These are phyloP conservation scores for Berkeleyomyces basicola DNA, from an alignment of 2,329 filamentous ascomycete genomes.

Conservation along the genomic window DNA sequence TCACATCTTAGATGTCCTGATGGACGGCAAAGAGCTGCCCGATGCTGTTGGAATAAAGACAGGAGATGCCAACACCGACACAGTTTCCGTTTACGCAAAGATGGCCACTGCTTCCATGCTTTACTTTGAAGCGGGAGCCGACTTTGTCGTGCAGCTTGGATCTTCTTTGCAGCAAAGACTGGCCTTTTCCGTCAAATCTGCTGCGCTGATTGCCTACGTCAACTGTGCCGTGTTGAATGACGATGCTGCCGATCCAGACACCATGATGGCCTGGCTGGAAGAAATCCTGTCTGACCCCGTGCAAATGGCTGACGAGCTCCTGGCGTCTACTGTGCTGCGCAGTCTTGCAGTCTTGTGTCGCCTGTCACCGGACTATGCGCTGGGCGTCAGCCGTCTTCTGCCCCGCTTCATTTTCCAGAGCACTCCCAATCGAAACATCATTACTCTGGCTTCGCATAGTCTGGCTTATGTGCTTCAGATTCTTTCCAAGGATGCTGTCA, in stretches of 20 bases:
- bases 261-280: constrained; percentile 73
- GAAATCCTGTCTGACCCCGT: constrained; percentile 59
- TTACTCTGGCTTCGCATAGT: constrained; percentile 65
- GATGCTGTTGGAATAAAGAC: constrained; percentile 12
- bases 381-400: constrained; percentile 60
- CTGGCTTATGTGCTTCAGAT: constrained; percentile 66
- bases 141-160: constrained; percentile 66
- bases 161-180: constrained; percentile 76
- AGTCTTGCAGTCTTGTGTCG: constrained; percentile 69
- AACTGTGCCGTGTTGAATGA: constrained; percentile 74
- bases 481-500: constrained; percentile 81
- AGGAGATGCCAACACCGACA: constrained; percentile 34
- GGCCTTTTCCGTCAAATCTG: constrained; percentile 71
- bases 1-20: constrained; percentile 58
- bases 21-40: constrained; percentile 33
- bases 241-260: constrained; percentile 61
- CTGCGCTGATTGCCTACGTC: constrained; percentile 65
- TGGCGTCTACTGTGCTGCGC: constrained; percentile 66
- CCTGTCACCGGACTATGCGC: constrained; percentile 54
- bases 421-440: constrained; percentile 49
- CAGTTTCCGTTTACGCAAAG: constrained; percentile 47
- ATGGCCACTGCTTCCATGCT: constrained; percentile 71
- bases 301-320: constrained; percentile 64
- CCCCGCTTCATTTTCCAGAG: constrained; percentile 81
- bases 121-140: constrained; percentile 71